Evolutionary conservation across 345 rosid species (phyloP), one percentile per base, ranked within the genome.

Genomic region (Euphorbia lathyris): DNA sequence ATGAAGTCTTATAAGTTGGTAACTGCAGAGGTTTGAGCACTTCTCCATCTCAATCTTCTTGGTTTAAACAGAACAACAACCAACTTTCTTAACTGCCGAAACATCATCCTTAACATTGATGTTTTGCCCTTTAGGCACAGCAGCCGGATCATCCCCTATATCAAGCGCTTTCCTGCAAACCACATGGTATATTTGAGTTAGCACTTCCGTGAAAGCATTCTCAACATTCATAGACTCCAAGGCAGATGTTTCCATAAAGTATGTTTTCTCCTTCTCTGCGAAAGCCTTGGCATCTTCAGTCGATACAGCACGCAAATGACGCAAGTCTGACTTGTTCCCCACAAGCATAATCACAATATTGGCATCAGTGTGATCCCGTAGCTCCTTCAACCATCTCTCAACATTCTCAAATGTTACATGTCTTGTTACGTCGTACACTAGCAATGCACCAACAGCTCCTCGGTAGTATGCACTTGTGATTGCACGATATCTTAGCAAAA

Each of bases 161-260:
- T 92, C 96, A 12, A 90, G 96, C 62, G 97, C 86, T 58, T 90
- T 92, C 81, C 80, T 86, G 90, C 94, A 85, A 8, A 92, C 94
- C 9, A 92, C 86, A 38, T 77, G 88, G 69, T 90, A 86, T 26
- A 90, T 92, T 84, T 90, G 90, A 55, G 90, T 81, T 70, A 90
- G 83, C 71, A 90, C 96, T 77, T 92, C 94, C 0, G 94, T 92
- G 79, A 90, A 92, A 17, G 97, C 92, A 27, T 77, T 84, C 73
- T 90, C 97, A 26, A 92, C 97, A 57, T 92, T 90, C 77, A 83
- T 76, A 20, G 97, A 83, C 79, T 92, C 97, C 0, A 92, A 86
- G 1, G 97, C 97, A 0, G 97, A 92, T 10, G 97, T 92, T 78
- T 92, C 97, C 92, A 89, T 92, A 72, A 92, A 92, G 67, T 81